Conservation (phyloP, 2,329 filamentous ascomycete species). For the Aureobasidium melanogenum region DNA sequence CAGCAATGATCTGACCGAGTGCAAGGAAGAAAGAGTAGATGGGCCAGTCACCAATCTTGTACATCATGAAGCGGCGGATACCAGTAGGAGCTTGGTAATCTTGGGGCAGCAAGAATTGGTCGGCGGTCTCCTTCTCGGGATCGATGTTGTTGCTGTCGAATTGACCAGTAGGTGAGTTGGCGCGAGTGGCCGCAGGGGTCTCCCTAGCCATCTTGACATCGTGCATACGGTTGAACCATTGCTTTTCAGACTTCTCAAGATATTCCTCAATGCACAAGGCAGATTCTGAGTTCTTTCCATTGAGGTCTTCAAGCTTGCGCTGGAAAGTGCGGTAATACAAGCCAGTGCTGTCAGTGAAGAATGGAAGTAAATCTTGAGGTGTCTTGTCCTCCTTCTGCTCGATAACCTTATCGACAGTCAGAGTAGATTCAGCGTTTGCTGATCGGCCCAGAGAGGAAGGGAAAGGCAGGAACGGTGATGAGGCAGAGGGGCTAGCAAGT, state of each 20-base stretch:
- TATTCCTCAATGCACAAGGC: conserved; percentile 58
- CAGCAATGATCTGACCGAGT: conserved; percentile 54
- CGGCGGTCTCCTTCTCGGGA: conserved; percentile 30
- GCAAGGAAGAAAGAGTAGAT: conserved; percentile 54
- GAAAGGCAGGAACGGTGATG: conserved; percentile 5
- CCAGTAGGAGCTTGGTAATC: conserved; percentile 50
- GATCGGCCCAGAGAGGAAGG: conserved; percentile 1
- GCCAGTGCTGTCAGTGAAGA: conserved; percentile 57
- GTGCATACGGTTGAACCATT: conserved; percentile 54
- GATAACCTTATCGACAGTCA: conserved; percentile 50
- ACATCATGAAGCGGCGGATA: conserved; percentile 45
- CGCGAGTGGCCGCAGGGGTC: conserved; percentile 21
- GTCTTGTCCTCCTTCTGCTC: conserved; percentile 54
- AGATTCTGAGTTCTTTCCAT: conserved; percentile 48
- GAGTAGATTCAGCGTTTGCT: conserved; percentile 13
- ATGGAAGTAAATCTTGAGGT: conserved; percentile 57
- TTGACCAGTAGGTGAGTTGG: conserved; percentile 30
- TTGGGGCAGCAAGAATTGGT: conserved; percentile 48
- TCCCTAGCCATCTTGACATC: conserved; percentile 49
- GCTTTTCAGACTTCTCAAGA: conserved; percentile 56
- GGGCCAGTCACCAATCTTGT: conserved; percentile 55
- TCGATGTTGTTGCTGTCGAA: conserved; percentile 34
- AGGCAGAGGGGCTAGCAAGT: conserved; percentile 1
- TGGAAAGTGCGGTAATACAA: conserved; percentile 53
- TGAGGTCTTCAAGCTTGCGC: conserved; percentile 46